These are phyloP conservation scores for Didymella glomerata DNA, from an alignment of 2,329 filamentous ascomycete genomes.

Conservation along the genomic window DNA sequence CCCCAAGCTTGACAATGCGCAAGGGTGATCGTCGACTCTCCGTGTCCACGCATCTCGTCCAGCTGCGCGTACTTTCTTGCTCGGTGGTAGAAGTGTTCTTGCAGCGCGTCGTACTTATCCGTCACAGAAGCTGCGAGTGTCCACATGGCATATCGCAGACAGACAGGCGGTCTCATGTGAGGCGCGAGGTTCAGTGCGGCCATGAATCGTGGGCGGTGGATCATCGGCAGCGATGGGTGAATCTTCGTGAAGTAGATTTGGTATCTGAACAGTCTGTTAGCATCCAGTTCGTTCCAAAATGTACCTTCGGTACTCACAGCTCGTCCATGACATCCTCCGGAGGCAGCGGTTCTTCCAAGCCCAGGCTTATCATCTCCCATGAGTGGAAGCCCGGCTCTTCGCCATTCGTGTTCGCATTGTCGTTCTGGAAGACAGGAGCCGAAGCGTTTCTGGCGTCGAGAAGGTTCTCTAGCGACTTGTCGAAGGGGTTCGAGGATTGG, in stretches of 20 bases:
- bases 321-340: conserved; percentile 84
- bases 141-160: conserved; percentile 94
- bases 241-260: conserved; percentile 91
- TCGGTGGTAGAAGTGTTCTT: conserved; percentile 88
- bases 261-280: conserved; percentile 62
- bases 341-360: conserved; percentile 82
- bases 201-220: conserved; percentile 86
- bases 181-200: conserved; percentile 91
- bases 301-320: conserved; percentile 63
- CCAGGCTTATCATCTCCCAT: conserved; percentile 87
- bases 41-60: conserved; percentile 91
- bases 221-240: conserved; percentile 84
- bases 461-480: conserved; percentile 15
- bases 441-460: conserved; percentile 30
- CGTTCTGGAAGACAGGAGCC: conserved; percentile 31
- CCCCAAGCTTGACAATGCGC: conserved; percentile 87
- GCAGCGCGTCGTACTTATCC: conserved; percentile 80
- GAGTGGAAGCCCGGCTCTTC: conserved; percentile 61
- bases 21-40: conserved; percentile 85
- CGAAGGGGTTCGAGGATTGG: conserved; percentile 19
- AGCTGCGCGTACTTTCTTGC: conserved; percentile 88
- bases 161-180: conserved; percentile 83
- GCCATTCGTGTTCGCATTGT: conserved; percentile 23
- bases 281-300: too few species aligned
- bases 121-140: conserved; percentile 85